phyloP scores from a whole-genome alignment of 768 basidiomycete genomes.

The Suillus occidentalis region DNA sequence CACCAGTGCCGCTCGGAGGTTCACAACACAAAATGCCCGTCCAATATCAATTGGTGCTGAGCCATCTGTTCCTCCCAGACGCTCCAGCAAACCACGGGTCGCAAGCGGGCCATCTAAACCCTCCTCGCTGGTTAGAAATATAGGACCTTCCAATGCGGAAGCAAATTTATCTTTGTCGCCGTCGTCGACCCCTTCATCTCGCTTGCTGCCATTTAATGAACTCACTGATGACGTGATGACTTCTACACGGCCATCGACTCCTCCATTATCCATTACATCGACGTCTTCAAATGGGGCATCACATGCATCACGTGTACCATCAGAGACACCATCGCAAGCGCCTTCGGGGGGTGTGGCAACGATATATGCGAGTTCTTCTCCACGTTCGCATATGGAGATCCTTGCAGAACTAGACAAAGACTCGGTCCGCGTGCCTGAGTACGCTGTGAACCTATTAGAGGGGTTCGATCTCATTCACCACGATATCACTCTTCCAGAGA shows the following conservation, averaged over 20 bases:
- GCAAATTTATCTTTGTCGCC: background rate
- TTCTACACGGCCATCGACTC: conserved; percentile 30
- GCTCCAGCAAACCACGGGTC: conserved; percentile 25
- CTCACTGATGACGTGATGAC: conserved; percentile 22
- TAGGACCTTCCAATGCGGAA: background rate
- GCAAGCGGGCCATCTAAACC: conserved; percentile 19
- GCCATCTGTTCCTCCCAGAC: conserved; percentile 29
- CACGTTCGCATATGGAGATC: conserved; percentile 39
- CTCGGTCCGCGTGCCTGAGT: conserved; percentile 41
- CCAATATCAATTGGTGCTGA: conserved; percentile 28
- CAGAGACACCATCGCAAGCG: background rate
- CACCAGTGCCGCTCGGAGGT: conserved; percentile 21
- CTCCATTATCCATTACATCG: conserved; percentile 29
- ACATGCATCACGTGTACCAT: conserved; percentile 1
- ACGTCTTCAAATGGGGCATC: conserved; percentile 24
- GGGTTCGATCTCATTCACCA: conserved; percentile 40
- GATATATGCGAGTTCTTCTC: conserved; percentile 34
- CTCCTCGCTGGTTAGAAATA: conserved; percentile 15
- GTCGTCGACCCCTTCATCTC: conserved; percentile 20
- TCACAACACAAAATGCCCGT: conserved; percentile 27
- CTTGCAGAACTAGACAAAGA: conserved; percentile 35
- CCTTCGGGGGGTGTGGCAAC: conserved; percentile 33
- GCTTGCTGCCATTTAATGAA: conserved; percentile 21
- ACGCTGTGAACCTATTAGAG: conserved; percentile 45
- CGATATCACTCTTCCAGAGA: conserved; percentile 32